phyloP scores from a whole-genome alignment of 1,139 yeast species.

The Hyphopichia buzzinii region DNA sequence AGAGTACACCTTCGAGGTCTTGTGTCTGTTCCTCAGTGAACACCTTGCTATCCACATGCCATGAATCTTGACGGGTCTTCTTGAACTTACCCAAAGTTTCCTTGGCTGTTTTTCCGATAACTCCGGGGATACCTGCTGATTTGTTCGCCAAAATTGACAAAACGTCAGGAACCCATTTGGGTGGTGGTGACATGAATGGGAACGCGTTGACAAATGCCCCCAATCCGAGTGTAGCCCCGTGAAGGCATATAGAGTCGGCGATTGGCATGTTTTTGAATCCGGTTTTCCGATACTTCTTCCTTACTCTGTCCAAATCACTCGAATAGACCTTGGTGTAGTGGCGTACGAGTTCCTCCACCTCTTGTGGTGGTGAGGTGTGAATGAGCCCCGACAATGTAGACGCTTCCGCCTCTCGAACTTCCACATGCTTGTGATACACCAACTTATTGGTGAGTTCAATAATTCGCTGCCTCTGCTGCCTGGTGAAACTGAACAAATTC shows the following conservation, averaged over 20 bases:
- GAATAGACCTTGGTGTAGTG: conserved; percentile 24
- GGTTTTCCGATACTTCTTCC: conserved; percentile 29
- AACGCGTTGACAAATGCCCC: conserved; percentile 90
- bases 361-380: conserved; percentile 67
- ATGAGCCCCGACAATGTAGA: conserved; percentile 77
- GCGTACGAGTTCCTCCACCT: conserved; percentile 38
- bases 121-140: conserved; percentile 69
- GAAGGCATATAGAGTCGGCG: conserved; percentile 53
- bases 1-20: conserved; percentile 89
- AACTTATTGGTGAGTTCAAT: conserved; percentile 52
- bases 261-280: conserved; percentile 31
- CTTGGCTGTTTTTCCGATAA: conserved; percentile 84
- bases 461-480: conserved; percentile 49
- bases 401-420: conserved; percentile 77
- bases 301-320: conserved; percentile 28
- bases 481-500: conserved; percentile 57
- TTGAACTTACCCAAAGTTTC: conserved; percentile 80
- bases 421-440: conserved; percentile 65
- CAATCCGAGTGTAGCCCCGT: conserved; percentile 86
- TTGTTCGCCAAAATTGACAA: conserved; percentile 68
- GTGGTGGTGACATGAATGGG: conserved; percentile 91
- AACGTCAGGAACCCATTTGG: conserved; percentile 80
- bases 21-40: conserved; percentile 81
- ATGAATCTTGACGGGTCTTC: conserved; percentile 91
- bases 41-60: conserved; percentile 84